These are phyloP conservation scores for Chalciporus piperatus DNA, from an alignment of 768 basidiomycete species.

Conservation along the genomic window DNA sequence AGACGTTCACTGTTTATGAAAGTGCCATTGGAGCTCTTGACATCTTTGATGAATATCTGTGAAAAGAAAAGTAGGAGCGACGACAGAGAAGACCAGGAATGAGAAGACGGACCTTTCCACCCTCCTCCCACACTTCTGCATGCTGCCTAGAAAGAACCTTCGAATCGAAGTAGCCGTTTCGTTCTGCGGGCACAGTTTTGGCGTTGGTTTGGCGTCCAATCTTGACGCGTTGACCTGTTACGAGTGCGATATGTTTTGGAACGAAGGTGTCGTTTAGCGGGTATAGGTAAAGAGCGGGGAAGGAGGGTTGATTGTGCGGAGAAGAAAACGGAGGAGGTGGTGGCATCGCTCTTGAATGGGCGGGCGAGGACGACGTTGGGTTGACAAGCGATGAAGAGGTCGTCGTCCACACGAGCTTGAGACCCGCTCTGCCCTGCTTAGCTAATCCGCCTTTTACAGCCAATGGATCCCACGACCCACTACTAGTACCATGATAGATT, in stretches of 20 bases:
- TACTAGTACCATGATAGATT: too few species aligned
- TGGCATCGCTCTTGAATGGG: conserved; percentile 28
- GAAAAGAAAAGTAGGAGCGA: conserved; percentile 10
- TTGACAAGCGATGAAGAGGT: conserved; percentile 4
- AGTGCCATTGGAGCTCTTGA: conserved; percentile 96
- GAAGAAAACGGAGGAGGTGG: conserved; percentile 32
- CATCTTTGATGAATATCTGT: conserved; percentile 97
- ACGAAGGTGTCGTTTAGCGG: conserved; percentile 93
- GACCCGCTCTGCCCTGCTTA: conserved; percentile 14
- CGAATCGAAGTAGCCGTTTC: conserved; percentile 96
- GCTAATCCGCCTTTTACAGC: neutral
- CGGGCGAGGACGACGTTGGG: conserved; percentile 16
- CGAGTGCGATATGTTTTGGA: conserved; percentile 90
- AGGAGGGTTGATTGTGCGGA: conserved; percentile 23
- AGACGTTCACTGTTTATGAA: conserved; percentile 97
- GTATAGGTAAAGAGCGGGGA: conserved; percentile 67
- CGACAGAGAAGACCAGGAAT: neutral
- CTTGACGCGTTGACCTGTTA: conserved; percentile 65
- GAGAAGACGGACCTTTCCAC: conserved; percentile 61
- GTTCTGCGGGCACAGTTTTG: conserved; percentile 88
- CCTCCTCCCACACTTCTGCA: conserved; percentile 98
- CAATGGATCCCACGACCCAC: conserved; percentile 10
- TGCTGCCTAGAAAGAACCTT: conserved; percentile 94
- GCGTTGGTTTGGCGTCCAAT: conserved; percentile 96
- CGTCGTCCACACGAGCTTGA: conserved; percentile 1